These are phyloP conservation scores for Misopates orontium DNA, from an alignment of 257 asterid genomes.

Conservation along the genomic window DNA sequence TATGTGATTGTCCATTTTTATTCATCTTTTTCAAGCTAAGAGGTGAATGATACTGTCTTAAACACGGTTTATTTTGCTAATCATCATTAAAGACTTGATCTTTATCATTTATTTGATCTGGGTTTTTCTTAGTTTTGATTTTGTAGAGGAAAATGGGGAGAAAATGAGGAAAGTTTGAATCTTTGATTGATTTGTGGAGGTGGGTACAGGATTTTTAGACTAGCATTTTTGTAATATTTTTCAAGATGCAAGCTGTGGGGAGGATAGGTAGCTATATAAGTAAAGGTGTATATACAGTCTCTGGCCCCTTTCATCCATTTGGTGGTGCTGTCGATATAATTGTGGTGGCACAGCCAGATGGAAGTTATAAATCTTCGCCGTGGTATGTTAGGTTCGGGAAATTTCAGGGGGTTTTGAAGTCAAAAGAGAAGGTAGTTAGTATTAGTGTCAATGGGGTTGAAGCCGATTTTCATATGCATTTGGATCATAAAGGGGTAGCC, in stretches of 20 bases:
- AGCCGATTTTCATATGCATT: slow-evolving; percentile 74
- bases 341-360: slow-evolving; percentile 89
- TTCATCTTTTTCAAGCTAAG: slow-evolving; percentile 12
- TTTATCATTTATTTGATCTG: slow-evolving; percentile 39
- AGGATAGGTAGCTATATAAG: slow-evolving; percentile 78
- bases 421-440: slow-evolving; percentile 79
- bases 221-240: slow-evolving; percentile 6
- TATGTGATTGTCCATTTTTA: neutral
- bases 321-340: slow-evolving; percentile 98
- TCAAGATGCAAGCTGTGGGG: slow-evolving; percentile 88
- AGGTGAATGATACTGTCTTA: neutral
- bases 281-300: slow-evolving; percentile 69
- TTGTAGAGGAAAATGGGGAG: neutral
- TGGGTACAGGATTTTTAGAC: slow-evolving; percentile 8
- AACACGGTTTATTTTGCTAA: slow-evolving; percentile 17
- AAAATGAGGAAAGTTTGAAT: slow-evolving; percentile 13
- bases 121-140: slow-evolving; percentile 27
- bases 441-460: slow-evolving; percentile 76
- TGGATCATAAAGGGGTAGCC: slow-evolving; percentile 88
- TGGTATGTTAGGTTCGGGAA: slow-evolving; percentile 99
- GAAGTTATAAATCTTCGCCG: slow-evolving; percentile 89
- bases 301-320: slow-evolving; percentile 96
- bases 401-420: slow-evolving; percentile 90
- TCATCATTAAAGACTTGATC: slow-evolving; percentile 32
- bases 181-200: slow-evolving; percentile 20